Evolutionary conservation across 1,284 basidiomycete species (phyloP).

Genomic region (Puccinia polysora): DNA sequence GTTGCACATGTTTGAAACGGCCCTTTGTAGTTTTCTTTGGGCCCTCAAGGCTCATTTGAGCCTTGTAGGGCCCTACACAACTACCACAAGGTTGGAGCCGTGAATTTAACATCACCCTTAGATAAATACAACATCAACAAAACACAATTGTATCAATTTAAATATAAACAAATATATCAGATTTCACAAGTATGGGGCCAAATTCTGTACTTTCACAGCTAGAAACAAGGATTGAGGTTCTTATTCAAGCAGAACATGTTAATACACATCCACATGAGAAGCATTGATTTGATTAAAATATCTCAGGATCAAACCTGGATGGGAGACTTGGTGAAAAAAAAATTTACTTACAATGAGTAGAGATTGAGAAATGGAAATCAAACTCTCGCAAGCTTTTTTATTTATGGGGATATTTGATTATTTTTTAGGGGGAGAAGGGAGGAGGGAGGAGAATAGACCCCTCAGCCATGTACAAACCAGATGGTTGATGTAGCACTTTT

Average conservation of each 20-base stretch:
- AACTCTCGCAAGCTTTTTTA: not conserved
- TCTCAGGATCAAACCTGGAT: not conserved
- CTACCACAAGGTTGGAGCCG: too few relatives aligned
- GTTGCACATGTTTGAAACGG: too few relatives aligned
- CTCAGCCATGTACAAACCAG: conserved; percentile 76
- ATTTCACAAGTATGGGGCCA: too few relatives aligned
- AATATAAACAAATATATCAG: too few relatives aligned
- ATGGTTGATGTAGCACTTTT: conserved; percentile 75
- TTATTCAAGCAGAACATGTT: conserved; percentile 52
- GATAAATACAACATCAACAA: too few relatives aligned
- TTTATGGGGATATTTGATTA: not conserved
- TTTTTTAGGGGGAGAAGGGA: not conserved
- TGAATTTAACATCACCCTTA: too few relatives aligned
- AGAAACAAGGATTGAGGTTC: conserved; percentile 50
- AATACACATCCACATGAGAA: not conserved
- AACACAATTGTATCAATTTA: too few relatives aligned
- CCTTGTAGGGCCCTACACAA: too few relatives aligned
- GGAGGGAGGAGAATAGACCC: conserved; percentile 63
- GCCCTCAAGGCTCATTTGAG: too few relatives aligned
- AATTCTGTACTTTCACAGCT: too few relatives aligned
- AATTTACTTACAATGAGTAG: not conserved
- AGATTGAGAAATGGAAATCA: too few relatives aligned
- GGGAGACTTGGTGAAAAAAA: not conserved
- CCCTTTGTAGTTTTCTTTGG: too few relatives aligned
- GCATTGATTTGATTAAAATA: not conserved